These are phyloP conservation scores for Protomyces arabidopsidicola DNA, from an alignment of 1,139 yeast genomes.

Conservation along the genomic window DNA sequence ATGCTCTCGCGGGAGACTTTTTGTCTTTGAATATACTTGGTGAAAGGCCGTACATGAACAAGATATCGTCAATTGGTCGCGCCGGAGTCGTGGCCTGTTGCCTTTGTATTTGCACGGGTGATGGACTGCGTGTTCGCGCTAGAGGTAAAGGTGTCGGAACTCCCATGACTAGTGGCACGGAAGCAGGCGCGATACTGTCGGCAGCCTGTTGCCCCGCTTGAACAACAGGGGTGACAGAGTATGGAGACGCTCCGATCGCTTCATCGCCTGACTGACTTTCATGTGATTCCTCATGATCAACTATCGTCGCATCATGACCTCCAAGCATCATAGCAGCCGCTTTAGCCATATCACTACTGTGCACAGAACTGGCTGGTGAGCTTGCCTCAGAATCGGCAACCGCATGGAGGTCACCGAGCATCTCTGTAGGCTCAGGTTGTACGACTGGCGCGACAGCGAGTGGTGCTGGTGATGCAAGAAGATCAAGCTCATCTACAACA, in stretches of 20 bases:
- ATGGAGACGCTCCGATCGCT: not conserved
- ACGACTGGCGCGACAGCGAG: not conserved
- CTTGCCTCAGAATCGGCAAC: not conserved
- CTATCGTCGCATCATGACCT: not conserved
- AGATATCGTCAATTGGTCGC: constrained; percentile 7
- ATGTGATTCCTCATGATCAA: not conserved
- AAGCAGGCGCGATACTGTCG: not conserved
- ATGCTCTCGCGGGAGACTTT: not conserved
- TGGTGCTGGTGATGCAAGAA: not conserved
- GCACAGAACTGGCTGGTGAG: not conserved
- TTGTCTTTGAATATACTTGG: not conserved
- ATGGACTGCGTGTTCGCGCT: not conserved
- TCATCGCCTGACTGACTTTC: no score
- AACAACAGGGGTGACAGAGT: not conserved
- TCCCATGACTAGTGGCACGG: not conserved
- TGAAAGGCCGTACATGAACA: not conserved
- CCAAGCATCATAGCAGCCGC: not conserved
- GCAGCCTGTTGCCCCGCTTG: not conserved
- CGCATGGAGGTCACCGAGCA: not conserved
- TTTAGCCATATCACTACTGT: not conserved
- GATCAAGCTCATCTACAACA: not conserved
- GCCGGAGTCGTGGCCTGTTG: constrained; percentile 1
- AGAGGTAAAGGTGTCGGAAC: not conserved
- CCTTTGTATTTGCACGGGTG: not conserved
- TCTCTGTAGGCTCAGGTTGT: not conserved